Evolutionary conservation across 306 rosid genomes (phyloP).

Genomic region (Comarum palustre): DNA sequence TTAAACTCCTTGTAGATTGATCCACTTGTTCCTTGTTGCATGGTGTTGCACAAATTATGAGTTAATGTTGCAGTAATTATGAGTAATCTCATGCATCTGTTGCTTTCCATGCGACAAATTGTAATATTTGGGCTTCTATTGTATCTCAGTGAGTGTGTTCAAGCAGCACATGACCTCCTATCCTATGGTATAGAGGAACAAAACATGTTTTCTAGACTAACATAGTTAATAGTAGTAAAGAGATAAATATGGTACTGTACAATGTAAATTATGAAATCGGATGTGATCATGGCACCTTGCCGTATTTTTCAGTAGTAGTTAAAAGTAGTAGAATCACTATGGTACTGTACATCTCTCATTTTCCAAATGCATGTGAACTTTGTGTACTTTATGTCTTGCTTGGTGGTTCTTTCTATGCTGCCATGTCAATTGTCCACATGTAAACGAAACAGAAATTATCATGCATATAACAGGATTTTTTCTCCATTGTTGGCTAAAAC

Average conservation of each 20-base stretch:
- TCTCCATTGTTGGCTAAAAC: slow-evolving; percentile 8
- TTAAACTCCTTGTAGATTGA: slow-evolving; percentile 10
- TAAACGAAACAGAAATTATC: not conserved
- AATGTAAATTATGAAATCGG: not conserved
- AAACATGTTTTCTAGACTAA: not conserved
- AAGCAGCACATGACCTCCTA: not conserved
- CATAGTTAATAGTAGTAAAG: not conserved
- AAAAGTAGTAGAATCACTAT: not conserved
- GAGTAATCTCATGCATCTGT: slow-evolving; percentile 13
- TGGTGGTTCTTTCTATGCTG: not conserved
- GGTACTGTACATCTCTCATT: not conserved
- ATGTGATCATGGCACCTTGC: slow-evolving; percentile 1
- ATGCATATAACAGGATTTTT: not conserved
- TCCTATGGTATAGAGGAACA: not conserved
- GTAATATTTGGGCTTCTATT: slow-evolving; percentile 11
- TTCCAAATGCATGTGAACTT: not conserved
- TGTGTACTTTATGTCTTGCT: not conserved
- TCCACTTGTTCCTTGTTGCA: slow-evolving; percentile 16
- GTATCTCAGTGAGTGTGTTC: slow-evolving; percentile 7
- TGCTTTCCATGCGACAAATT: slow-evolving; percentile 17
- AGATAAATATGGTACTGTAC: not conserved
- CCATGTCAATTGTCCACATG: not conserved
- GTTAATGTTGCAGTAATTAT: not conserved
- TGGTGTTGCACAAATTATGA: slow-evolving; percentile 8
- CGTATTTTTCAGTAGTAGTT: not conserved